These are phyloP conservation scores for Murraya paniculata DNA, from an alignment of 345 rosid species.

Conservation along the genomic window DNA sequence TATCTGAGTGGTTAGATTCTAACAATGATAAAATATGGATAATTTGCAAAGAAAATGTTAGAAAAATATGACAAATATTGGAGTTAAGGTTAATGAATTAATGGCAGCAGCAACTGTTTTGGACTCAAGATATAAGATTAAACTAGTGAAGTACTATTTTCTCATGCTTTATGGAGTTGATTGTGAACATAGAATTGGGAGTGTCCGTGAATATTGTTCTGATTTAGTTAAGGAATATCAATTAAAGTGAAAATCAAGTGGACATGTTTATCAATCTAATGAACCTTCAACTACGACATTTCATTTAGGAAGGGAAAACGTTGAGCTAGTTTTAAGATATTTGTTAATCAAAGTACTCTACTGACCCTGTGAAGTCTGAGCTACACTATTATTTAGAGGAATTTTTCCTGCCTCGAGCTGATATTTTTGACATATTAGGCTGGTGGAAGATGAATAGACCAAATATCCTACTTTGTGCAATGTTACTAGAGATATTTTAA, in stretches of 20 bases:
- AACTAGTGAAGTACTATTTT: no score
- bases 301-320: neutral
- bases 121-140: neutral
- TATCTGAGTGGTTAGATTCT: neutral
- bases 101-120: neutral
- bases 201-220: no score
- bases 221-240: neutral
- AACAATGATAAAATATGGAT: no score
- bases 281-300: neutral
- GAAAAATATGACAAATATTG: neutral
- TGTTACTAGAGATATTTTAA: neutral
- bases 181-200: no score
- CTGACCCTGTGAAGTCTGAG: neutral
- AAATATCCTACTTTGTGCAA: neutral
- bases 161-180: neutral
- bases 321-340: no score
- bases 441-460: neutral
- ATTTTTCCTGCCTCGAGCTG: neutral
- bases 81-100: no score
- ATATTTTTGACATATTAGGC: neutral
- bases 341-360: neutral
- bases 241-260: neutral
- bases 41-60: no score
- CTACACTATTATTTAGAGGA: neutral
- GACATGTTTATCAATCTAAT: no score